Base-by-base conservation (phyloP, 2,329 filamentous ascomycete genomes). In the Chaetomium sp. region DNA sequence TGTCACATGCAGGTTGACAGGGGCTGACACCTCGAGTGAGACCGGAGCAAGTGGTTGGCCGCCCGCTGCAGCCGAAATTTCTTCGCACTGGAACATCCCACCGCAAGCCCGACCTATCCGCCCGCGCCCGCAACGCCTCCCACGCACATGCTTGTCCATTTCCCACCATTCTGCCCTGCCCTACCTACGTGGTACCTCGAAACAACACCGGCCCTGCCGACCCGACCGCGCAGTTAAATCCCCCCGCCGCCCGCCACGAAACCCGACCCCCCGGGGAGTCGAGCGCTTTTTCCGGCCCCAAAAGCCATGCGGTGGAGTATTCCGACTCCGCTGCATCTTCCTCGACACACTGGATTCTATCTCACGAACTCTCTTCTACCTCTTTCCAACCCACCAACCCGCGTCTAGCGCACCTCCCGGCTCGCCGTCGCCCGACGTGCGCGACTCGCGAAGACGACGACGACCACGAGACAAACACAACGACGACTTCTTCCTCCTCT, bases 311-410 rank as follows among this genome's bases (percentile, higher is more conserved):
- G 74, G 81, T 74, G 76, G 79, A 79, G 76, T 71, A 67, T 62
- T 65, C 70, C 62, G 61, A 62, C 79, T 81, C 80, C 78, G 76
- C 78, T 75, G 78, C 77, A 76, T 71, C 70, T 67, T 42, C 54
- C 44, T 63, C 70, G 62, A 65, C 78, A 81, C 72, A 69, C 77
- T 84, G 80, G 81, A 84, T 79, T 70, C 78, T 67, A 72, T 78
- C 79, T 70, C 74, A 54, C 64, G 65, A 61, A 46, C 57, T 36
- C 64, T 69, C 59, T 64, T 71, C 61, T 66, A 69, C 59, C 65
- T 70, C 59, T 62, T 71, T 64, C 63, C 66, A 65, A 59, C 65
- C 67, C 65, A 68, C 60, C 62, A 62, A 55, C 61, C 65, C 59
- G 64, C 59, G 52, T 60, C 59, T 63, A 57, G 44, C 47, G 54